Conservation (phyloP, 176 grass and related monocot genomes). For the Carex myosuroides region DNA sequence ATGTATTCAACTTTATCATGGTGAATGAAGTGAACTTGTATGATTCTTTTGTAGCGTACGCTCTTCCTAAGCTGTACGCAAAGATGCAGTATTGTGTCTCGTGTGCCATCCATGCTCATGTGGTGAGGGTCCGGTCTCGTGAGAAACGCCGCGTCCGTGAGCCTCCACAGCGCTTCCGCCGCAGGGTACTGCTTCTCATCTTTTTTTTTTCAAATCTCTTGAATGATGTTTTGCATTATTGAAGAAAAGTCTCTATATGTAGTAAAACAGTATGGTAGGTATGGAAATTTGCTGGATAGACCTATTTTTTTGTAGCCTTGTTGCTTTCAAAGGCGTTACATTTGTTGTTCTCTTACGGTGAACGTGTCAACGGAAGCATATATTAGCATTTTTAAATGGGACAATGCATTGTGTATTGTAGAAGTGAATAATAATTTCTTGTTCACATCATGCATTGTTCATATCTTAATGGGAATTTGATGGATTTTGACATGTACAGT, state of each 20-base stretch:
- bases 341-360: too few species aligned
- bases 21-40: background rate
- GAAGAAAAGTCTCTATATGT: background rate
- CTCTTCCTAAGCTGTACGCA: constrained; percentile 68
- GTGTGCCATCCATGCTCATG: constrained; percentile 61
- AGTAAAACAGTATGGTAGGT: too few species aligned
- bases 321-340: too few species aligned
- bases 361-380: too few species aligned
- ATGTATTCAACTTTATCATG: too few species aligned
- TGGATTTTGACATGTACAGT: too few species aligned
- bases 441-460: too few species aligned
- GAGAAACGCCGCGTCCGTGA: constrained; percentile 46
- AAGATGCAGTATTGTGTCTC: constrained; percentile 65
- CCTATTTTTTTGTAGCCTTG: background rate
- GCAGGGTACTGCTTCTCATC: constrained; percentile 36
- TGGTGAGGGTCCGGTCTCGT: constrained; percentile 58
- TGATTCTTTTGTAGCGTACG: constrained; percentile 35
- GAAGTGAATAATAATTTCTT: too few species aligned
- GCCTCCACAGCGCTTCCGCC: constrained; percentile 58
- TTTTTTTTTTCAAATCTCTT: background rate
- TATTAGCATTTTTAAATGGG: too few species aligned
- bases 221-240: background rate
- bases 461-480: too few species aligned
- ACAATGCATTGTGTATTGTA: too few species aligned
- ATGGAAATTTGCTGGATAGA: background rate